Percentiles rank a stretch among this genome's conserved stretches.
These are phyloP conservation scores for Jatropha podagrica DNA, from an alignment of 441 rosid genomes.

Conservation along the genomic window DNA sequence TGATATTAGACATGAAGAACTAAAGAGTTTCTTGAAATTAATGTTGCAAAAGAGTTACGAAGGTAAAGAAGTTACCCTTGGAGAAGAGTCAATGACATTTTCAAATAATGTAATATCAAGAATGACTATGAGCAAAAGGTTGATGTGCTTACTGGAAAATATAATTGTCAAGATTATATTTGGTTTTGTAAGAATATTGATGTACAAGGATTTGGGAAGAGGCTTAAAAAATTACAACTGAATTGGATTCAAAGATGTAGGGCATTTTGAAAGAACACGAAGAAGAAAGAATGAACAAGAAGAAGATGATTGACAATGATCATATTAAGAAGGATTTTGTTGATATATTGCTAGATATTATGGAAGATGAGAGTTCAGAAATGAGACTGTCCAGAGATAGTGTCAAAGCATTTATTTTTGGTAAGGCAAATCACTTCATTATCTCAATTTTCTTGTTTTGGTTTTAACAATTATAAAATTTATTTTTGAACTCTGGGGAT, in stretches of 20 bases:
- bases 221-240: slow-evolving; percentile 31
- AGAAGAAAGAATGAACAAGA: slow-evolving; percentile 22
- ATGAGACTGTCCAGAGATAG: slow-evolving; percentile 41
- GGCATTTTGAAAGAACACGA: slow-evolving; percentile 39
- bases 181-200: slow-evolving; percentile 51
- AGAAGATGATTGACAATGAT: background rate
- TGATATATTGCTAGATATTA: slow-evolving; percentile 34
- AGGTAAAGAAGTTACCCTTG: slow-evolving; percentile 30
- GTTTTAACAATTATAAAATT: background rate
- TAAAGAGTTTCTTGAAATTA: slow-evolving; percentile 19
- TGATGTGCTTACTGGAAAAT: slow-evolving; percentile 39
- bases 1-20: slow-evolving; percentile 35
- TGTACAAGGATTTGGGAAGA: slow-evolving; percentile 43
- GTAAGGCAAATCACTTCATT: slow-evolving; percentile 20
- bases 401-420: slow-evolving; percentile 47
- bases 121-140: slow-evolving; percentile 39
- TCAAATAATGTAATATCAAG: slow-evolving; percentile 37
- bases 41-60: slow-evolving; percentile 19
- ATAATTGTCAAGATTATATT: slow-evolving; percentile 41
- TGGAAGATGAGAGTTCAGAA: slow-evolving; percentile 41
- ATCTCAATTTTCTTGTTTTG: background rate
- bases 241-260: slow-evolving; percentile 42
- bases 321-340: slow-evolving; percentile 37
- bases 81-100: slow-evolving; percentile 33
- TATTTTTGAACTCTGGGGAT: too few species aligned